Evolutionary conservation across 371 early-diverging fungal genomes (phyloP).

Genomic region (Blyttiomyces sp.): DNA sequence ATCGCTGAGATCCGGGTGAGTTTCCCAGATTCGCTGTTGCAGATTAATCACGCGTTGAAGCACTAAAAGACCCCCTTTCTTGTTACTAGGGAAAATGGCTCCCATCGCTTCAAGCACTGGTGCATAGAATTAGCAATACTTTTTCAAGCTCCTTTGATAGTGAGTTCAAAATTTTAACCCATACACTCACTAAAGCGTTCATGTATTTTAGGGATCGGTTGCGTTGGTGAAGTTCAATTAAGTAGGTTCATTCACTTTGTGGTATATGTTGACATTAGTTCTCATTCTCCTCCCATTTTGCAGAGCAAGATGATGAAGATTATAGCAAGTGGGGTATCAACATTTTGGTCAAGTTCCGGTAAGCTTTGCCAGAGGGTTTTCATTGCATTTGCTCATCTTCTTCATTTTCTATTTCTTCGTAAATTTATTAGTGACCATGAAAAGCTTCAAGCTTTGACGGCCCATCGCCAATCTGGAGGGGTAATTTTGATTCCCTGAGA

Average conservation of each 20-base stretch:
- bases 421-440: constrained; percentile 83
- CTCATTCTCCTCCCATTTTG: neutral
- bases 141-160: constrained; percentile 75
- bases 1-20: no score
- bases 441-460: constrained; percentile 80
- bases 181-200: neutral
- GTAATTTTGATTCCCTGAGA: constrained; percentile 37
- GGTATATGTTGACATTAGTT: neutral
- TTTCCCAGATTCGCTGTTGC: no score
- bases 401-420: no score
- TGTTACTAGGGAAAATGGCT: constrained; percentile 63
- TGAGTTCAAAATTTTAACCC: constrained; percentile 15
- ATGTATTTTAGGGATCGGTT: constrained; percentile 59
- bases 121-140: constrained; percentile 59
- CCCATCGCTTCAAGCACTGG: constrained; percentile 54
- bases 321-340: constrained; percentile 95
- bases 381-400: no score
- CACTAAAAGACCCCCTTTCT: neutral
- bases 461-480: constrained; percentile 97
- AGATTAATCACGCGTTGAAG: neutral
- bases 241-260: constrained; percentile 15
- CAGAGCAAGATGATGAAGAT: constrained; percentile 52
- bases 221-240: constrained; percentile 82
- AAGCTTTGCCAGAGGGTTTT: no score
- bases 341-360: constrained; percentile 85